Base-by-base conservation (phyloP, 1,284 basidiomycete genomes). In the Irpex lacteus region DNA sequence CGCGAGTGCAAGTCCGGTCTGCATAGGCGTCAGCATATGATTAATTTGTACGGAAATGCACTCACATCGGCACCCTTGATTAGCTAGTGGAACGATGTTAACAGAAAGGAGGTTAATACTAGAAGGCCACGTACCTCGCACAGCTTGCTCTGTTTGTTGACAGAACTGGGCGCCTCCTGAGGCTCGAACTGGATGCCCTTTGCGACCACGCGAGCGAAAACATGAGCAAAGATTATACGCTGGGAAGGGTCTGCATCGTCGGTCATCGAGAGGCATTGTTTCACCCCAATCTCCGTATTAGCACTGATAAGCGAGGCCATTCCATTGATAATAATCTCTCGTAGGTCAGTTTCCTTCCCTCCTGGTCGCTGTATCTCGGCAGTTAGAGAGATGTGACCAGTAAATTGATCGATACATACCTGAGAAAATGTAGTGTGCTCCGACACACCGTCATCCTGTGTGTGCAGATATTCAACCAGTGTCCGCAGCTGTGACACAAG, bases 211-310 rank as follows among this genome's bases (percentile, higher is more conserved):
- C 91, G 86, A 57, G 92, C 88, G 75, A 96, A 94, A n/a, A 96
- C 89, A 72, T 92, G 89, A 61, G 94, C 89, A 72, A 96, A 97
- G 26, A 95, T 93, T 2, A 87, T 83, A 44, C 94, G 87, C 71
- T 92, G 90, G 34, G 85, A 78, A 15, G 83, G 80, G 71, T 96
- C 91, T 34, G 82, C 78, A 70, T 94, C 90, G 70, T 95, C 96
- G 2, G 91, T 93, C 62, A 94, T 78, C 1, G 87, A 80, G 34
- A 97, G 84, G 71, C 92, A 95, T 74, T 95, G 93, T 75, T 96
- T 95, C 70, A 97, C 86, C 11, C 94, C 95, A 67, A 88, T 91
- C 71, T 97, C 93, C 37, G 93, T 90, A 72, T 97, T 98, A 18
- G 94, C 86, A 32, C 86, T 87, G 63, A 97, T 87, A 5, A 97